Evolutionary conservation across 306 rosid genomes (phyloP).

Genomic region (Ziziphus jujuba): DNA sequence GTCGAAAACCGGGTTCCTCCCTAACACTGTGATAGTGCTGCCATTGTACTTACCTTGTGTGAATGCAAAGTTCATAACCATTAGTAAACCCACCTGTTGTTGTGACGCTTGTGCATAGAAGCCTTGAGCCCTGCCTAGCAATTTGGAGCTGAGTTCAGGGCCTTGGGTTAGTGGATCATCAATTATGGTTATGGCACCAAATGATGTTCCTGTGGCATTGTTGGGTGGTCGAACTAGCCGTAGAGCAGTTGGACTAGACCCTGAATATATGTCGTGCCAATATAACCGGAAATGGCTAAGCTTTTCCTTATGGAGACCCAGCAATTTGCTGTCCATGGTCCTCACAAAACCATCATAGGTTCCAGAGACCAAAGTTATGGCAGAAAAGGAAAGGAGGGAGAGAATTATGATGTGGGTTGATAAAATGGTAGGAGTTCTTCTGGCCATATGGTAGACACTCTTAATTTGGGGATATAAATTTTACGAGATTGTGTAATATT

Average conservation of each 20-base stretch:
- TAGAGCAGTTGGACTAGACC: slow-evolving; percentile 30
- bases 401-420: slow-evolving; percentile 15
- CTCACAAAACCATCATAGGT: slow-evolving; percentile 20
- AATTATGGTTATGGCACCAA: slow-evolving; percentile 31
- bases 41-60: slow-evolving; percentile 68
- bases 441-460: slow-evolving; percentile 19
- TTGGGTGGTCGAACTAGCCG: slow-evolving; percentile 10
- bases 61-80: slow-evolving; percentile 70
- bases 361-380: background rate
- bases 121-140: slow-evolving; percentile 45
- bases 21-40: slow-evolving; percentile 61
- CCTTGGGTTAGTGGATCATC: slow-evolving; percentile 36
- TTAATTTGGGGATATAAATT: no score
- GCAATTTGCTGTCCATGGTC: slow-evolving; percentile 19
- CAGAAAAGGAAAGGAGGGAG: slow-evolving; percentile 12
- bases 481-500: no score
- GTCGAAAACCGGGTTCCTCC: slow-evolving; percentile 52
- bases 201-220: slow-evolving; percentile 7
- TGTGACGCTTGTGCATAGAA: slow-evolving; percentile 27
- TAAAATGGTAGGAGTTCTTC: slow-evolving; percentile 14
- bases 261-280: slow-evolving; percentile 43
- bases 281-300: slow-evolving; percentile 48
- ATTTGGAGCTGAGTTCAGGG: slow-evolving; percentile 24
- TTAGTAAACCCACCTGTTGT: slow-evolving; percentile 29
- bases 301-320: slow-evolving; percentile 43